Evolutionary conservation across 2,329 filamentous ascomycete species (phyloP), one percentile per base, ranked within the genome.

Genomic region (Cytospora piceicola): DNA sequence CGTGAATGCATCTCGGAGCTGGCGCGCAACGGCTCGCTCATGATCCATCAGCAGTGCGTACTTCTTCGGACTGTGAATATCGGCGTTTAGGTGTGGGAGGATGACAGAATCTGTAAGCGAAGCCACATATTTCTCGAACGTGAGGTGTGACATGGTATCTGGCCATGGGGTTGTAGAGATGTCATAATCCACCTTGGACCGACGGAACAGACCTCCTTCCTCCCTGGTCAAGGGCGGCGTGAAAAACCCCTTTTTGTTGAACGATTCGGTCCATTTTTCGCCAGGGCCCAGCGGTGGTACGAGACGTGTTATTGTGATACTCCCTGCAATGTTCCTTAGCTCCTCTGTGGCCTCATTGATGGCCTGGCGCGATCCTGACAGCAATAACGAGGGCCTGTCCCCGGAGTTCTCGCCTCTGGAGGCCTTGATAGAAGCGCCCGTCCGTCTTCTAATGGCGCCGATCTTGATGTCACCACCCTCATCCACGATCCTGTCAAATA

Each of bases 81-180:
- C 27, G 32, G 55, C 30, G 56, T 68, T 54, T 27, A 66, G n/a
- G 30, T 65, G 52, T 2, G 55, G 56, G 7, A 36, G 15, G 4
- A 66, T 42, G 20, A 20, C 46, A 1, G 78, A 77, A 57, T 77
- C 77, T 11, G 75, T 75, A n/a, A 85, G 72, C 0, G 73, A 73
- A 0, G 74, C 72, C 24, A 85, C 74, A 68, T 84, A 84, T 2
- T 72, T 67, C 57, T 80, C 73, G 20, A 85, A 78, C 1, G 76
- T 74, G 46, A 76, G n/a, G 17, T 53, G 29, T 15, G 63, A 66
- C 53, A 65, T 54, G 9, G 30, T 11, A 1, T 27, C 29, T 2
- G 66, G 66, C 52, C 64, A 57, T 1, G 66, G 56, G 4, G 46
- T 58, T 3, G n/a, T 57, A 42, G 59, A 63, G n/a, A 54, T 56